Evolutionary conservation across 257 asterid genomes (phyloP), one percentile per base, ranked within the genome.

Genomic region (Nicotiana noctiflora): DNA sequence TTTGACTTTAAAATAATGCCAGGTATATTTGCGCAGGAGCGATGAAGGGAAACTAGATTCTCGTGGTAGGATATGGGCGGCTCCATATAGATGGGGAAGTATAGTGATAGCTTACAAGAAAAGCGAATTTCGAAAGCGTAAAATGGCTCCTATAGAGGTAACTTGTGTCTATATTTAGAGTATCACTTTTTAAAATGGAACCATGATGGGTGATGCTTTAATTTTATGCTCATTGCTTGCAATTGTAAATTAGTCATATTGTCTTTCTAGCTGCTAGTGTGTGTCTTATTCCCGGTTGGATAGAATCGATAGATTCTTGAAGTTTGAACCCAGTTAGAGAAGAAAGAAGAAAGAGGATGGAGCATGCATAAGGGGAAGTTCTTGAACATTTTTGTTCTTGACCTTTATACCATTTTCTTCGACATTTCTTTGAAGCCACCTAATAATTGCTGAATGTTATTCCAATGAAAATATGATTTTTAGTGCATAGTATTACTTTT

Each of bases 1-100:
- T 82, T 87, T 85, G 84, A 85, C 84, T 86, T 40, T 88, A 81
- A 85, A 83, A 87, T 84, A 90, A 92, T 95, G 90, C 86, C 99
- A 95, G 99, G 97, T 87, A 86, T 92, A 93, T 95, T 86, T 95
- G 81, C 97, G 97, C 94, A 95, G 99, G 97, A 91, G 97, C 84
- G 79, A 83, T 78, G 90, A 92, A 27, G 99, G 98, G 79, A 89
- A 88, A 86, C 82, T 92, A 61, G 91, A 91, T 88, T 79, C 96
- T 79, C 89, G 80, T 60, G 99, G 98, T 81, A 82, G 82, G 75
- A 85, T 95, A 78, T 95, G 96, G 96, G 98, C 98, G 56, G 96
- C 86, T 66, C 98, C 99, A 2, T 95, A 92, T 84, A 93, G 99
- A 55, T 95, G 97, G 97, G 99, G 99, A 79, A 93, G 91, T 91